Evolutionary conservation across 2,329 filamentous ascomycete species (phyloP), one percentile per base, ranked within the genome.

Genomic region (Paecilomyces niveus): DNA sequence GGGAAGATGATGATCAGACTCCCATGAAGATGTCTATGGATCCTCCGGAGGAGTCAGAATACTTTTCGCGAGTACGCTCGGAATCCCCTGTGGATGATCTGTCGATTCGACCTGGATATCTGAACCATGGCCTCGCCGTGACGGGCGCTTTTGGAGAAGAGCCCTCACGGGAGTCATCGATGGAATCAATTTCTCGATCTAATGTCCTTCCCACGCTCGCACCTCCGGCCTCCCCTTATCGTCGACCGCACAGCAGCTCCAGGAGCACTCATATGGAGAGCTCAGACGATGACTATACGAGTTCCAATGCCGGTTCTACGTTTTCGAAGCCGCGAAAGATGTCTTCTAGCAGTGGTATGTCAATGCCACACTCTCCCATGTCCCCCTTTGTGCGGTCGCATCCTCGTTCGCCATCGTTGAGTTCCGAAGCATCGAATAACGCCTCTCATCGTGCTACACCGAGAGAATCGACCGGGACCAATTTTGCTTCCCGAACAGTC

Each of bases 351-450:
- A 92, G 84, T 63, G 83, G 79, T 54, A 73, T 85, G 32, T 87
- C 85, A 2, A 73, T 81, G 61, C 79, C 83, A 7, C 80, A 83
- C 54, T 87, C 86, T 22, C 85, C 86, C 53, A 79, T 84, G 61
- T 88, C 89, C 24, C 87, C 88, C 1, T 82, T 80, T 55, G 74
- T 83, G 59, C 80, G 83, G 15, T 80, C 85, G 29, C 83, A 87
- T 66, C 84, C 86, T 59, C 84, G 92, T 67, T 96, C 92, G 0
- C 91, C 92, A 1, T 97, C 94, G 0, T 82, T 90, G 39, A 87
- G 86, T 61, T 97, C 93, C 1, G 90, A 96, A 61, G 84, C 85
- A 55, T 96, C 92, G 1, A 81, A 82, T 52, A 82, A 76, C 54
- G 80, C 83, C 11, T 76, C 74, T 33, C 75, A 88, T 15, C 89